phyloP scores from a whole-genome alignment of 805 yeast genomes.

The Suhomyces pyralidae region DNA sequence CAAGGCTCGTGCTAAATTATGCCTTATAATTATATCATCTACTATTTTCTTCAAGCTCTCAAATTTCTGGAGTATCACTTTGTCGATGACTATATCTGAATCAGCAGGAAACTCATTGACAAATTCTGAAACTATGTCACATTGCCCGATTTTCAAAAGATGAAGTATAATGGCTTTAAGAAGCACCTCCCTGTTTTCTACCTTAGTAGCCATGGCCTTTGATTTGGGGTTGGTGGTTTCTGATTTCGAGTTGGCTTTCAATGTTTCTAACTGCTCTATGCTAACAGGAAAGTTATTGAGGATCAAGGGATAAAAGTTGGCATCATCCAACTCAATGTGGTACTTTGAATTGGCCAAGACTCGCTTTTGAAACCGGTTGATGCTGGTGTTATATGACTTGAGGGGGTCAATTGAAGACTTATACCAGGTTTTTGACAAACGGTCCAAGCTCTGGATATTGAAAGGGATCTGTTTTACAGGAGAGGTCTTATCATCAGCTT shows the following conservation, averaged over 20 bases:
- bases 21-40: conserved; percentile 28
- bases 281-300: conserved; percentile 24
- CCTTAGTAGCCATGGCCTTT: conserved; percentile 10
- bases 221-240: background rate
- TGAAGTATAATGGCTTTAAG: conserved; percentile 38
- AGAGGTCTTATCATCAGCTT: background rate
- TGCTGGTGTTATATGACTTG: conserved; percentile 35
- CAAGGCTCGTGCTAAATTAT: conserved; percentile 31
- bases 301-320: conserved; percentile 38
- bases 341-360: conserved; percentile 26
- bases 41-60: conserved; percentile 30
- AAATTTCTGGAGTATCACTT: conserved; percentile 24
- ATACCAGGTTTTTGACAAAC: conserved; percentile 30
- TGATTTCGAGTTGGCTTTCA: background rate
- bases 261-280: background rate
- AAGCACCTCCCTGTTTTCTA: conserved; percentile 28
- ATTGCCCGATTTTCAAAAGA: conserved; percentile 39
- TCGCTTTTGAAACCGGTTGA: conserved; percentile 33
- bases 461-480: background rate
- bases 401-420: conserved; percentile 29
- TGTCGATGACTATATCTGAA: conserved; percentile 19
- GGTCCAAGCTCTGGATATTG: conserved; percentile 10
- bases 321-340: conserved; percentile 35
- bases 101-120: conserved; percentile 18
- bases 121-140: conserved; percentile 32